Conservation (phyloP, 305 asterid species). For the Salvia sclarea region DNA sequence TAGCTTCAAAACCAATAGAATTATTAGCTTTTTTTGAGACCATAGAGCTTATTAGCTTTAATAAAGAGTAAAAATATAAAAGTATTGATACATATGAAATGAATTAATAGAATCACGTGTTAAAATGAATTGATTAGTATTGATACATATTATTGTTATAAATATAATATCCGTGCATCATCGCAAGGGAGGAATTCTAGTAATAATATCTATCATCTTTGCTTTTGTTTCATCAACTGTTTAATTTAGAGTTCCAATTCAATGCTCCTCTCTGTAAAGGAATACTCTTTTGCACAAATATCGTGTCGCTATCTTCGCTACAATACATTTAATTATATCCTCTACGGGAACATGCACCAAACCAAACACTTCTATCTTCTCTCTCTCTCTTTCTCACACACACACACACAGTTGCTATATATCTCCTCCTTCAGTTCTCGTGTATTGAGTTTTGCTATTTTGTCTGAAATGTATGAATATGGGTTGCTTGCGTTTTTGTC, state of each 20-base stretch:
- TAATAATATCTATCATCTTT: background rate
- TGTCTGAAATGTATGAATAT: background rate
- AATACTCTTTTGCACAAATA: background rate
- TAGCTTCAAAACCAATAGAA: too few species aligned
- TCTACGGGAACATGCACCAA: slow-evolving; percentile 3
- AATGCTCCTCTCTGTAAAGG: slow-evolving; percentile 18
- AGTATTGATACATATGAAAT: too few species aligned
- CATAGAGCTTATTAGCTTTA: too few species aligned
- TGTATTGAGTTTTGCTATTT: background rate
- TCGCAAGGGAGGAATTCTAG: too few species aligned
- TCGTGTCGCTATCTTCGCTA: slow-evolving; percentile 8
- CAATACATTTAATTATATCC: background rate
- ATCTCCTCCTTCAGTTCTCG: background rate
- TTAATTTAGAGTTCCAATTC: slow-evolving; percentile 35
- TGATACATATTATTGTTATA: too few species aligned
- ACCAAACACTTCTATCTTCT: background rate
- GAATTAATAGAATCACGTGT: too few species aligned
- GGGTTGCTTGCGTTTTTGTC: slow-evolving; percentile 11
- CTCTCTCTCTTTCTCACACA: background rate
- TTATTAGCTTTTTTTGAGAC: too few species aligned
- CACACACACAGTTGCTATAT: too few species aligned
- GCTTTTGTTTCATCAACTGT: background rate
- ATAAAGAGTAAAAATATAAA: too few species aligned
- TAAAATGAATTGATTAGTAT: too few species aligned
- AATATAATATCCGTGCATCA: too few species aligned